Evolutionary conservation across 441 rosid genomes (phyloP), one percentile per base, ranked within the genome.

Genomic region (Hypseocharis bilobata): DNA sequence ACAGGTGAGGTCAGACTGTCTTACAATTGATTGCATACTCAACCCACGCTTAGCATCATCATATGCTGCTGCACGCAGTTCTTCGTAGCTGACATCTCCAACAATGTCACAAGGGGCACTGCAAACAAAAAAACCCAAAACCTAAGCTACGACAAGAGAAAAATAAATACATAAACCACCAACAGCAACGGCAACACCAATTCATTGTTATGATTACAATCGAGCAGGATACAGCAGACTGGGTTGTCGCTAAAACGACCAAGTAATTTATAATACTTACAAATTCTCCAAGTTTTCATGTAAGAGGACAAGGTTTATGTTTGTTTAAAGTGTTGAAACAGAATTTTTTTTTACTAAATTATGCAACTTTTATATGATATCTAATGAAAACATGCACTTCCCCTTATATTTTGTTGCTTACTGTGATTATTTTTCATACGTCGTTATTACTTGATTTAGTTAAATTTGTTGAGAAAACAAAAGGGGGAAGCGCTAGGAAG

Each of bases 11-110:
- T 66, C 19, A 62, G 65, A 67, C 28, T 54, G 66, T 56, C 97
- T 87, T 79, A 93, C 99, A 67, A 93, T 88, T 65, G 91, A 85
- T 55, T 83, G 96, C 78, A 93, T 72, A 80, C 80, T 83, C 72
- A 85, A 52, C 44, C 97, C 97, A 29, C 62, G 71, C 77, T 82
- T 86, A 57, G 88, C 86, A 67, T 88, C 97, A 66, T 89, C 92
- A 70, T 89, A 93, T 52, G 97, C 93, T 59, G 78, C 79, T 7
- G 89, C 88, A 60, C 84, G 82, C 79, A 91, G 67, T 83, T 93
- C 97, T 79, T 91, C 99, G 57, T 71, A 83, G 82, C 91, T 86
- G 71, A 85, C 70, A 78, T 89, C 97, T 4, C 94, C 96, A 34
- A 59, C 58, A 52, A 91, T 74, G 60, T 93, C 97, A 74, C 96